Percentiles rank a stretch among this genome's conserved stretches.
These are phyloP conservation scores for Hydnomerulius pinastri DNA, from an alignment of 768 basidiomycete genomes.

Conservation along the genomic window DNA sequence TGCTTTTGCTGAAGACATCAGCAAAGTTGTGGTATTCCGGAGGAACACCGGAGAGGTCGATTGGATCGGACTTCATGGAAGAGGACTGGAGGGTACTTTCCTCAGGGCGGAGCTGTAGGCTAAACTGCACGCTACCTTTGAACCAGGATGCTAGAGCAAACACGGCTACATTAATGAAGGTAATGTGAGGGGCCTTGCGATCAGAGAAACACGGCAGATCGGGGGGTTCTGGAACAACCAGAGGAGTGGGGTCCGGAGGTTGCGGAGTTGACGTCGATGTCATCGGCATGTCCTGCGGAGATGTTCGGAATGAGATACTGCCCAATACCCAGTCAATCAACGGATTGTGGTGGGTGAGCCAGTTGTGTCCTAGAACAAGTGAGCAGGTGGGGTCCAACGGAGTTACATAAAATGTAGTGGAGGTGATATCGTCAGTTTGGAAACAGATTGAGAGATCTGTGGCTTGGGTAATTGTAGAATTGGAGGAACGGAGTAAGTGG, in stretches of 20 bases:
- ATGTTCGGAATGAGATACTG: constrained; percentile 2
- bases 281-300: not conserved
- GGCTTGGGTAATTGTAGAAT: not conserved
- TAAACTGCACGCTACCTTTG: too few species aligned
- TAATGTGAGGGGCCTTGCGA: too few species aligned
- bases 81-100: too few species aligned
- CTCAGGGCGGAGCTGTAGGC: too few species aligned
- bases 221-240: too few species aligned
- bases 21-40: constrained; percentile 14
- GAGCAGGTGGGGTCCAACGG: constrained; percentile 2
- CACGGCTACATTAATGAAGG: too few species aligned
- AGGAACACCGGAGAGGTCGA: too few species aligned
- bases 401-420: not conserved
- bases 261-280: not conserved
- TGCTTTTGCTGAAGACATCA: constrained; percentile 13
- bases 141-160: too few species aligned
- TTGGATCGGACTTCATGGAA: too few species aligned
- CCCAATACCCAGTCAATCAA: constrained; percentile 20
- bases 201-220: too few species aligned
- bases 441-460: not conserved
- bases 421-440: not conserved
- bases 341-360: not conserved
- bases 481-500: too few species aligned
- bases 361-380: constrained; percentile 3
- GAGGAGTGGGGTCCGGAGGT: too few species aligned